A percentile compares a stretch with the other conserved stretches of the same genome.
These are phyloP conservation scores for Didymella glomerata DNA, from an alignment of 2,329 filamentous ascomycete genomes.

Conservation along the genomic window DNA sequence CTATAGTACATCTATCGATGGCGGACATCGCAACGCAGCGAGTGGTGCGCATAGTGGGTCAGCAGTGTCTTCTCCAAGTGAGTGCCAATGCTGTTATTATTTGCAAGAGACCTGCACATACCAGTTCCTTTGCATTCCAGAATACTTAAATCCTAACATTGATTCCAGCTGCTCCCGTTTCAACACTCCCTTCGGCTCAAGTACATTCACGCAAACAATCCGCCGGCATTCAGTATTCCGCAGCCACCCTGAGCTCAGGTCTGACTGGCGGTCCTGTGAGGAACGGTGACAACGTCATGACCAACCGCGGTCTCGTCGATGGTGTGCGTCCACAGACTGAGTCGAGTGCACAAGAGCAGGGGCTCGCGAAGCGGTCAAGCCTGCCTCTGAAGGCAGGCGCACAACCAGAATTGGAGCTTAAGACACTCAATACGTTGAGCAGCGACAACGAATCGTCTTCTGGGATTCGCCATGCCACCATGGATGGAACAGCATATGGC, in stretches of 20 bases:
- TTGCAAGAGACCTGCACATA: background rate
- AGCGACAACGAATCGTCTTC: slow-evolving; percentile 5
- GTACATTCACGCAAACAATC: slow-evolving; percentile 2
- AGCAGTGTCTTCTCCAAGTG: background rate
- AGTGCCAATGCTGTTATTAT: background rate
- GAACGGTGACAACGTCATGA: slow-evolving; percentile 17
- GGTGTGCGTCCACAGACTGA: slow-evolving; percentile 18
- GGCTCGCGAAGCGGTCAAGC: slow-evolving; percentile 12
- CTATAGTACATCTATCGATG: slow-evolving; percentile 24
- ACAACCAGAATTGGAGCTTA: slow-evolving; percentile 10
- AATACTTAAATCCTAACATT: slow-evolving; percentile 1
- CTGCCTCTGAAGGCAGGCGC: slow-evolving; percentile 16
- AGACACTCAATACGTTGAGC: background rate
- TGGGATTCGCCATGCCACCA: slow-evolving; percentile 3
- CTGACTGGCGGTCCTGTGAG: slow-evolving; percentile 10
- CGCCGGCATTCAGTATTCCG: slow-evolving; percentile 3
- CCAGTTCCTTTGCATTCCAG: background rate
- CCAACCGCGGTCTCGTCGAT: slow-evolving; percentile 22
- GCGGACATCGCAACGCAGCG: slow-evolving; percentile 12
- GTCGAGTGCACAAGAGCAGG: slow-evolving; percentile 4
- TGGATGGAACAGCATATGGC: slow-evolving; percentile 12
- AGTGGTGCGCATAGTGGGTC: background rate
- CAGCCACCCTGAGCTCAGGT: slow-evolving; percentile 13
- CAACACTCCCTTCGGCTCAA: background rate
- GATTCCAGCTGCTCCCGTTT: slow-evolving; percentile 10